A percentile compares a stretch with the other conserved stretches of the same genome.
Conservation (phyloP, 257 asterid genomes). For the Primulina eburnea region DNA sequence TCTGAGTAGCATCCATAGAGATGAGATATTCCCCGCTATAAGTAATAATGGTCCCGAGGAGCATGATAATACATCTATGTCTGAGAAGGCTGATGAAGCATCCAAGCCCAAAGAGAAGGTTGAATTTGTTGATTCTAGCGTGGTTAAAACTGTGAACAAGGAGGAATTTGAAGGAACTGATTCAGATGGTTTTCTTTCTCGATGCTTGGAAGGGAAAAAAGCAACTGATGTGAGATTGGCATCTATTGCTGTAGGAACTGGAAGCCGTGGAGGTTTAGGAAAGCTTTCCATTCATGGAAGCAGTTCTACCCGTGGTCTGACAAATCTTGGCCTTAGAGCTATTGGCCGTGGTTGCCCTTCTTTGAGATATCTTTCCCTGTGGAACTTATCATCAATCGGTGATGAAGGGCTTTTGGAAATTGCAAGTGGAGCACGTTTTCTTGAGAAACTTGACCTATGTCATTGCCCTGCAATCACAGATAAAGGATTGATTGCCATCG, state of each 20-base stretch:
- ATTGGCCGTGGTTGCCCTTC: conserved; percentile 78
- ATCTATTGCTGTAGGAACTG: conserved; percentile 78
- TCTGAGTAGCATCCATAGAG: conserved; percentile 64
- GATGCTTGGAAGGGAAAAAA: conserved; percentile 84
- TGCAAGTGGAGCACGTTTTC: conserved; percentile 60
- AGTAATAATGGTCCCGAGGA: conserved; percentile 19
- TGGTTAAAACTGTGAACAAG: conserved; percentile 14
- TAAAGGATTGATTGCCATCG: conserved; percentile 55
- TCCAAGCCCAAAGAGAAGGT: conserved; percentile 21
- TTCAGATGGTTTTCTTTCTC: conserved; percentile 60
- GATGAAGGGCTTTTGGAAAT: conserved; percentile 77
- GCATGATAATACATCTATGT: conserved; percentile 26
- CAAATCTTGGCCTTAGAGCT: conserved; percentile 74
- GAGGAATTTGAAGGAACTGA: conserved; percentile 27
- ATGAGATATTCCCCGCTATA: conserved; percentile 39
- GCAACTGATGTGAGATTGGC: conserved; percentile 89
- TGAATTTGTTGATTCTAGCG: conserved; percentile 4
- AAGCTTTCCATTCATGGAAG: conserved; percentile 84
- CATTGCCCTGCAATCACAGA: conserved; percentile 74
- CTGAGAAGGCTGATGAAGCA: not conserved
- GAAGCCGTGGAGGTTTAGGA: conserved; percentile 80
- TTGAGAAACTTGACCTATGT: conserved; percentile 81
- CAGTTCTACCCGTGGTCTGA: conserved; percentile 48
- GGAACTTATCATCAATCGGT: conserved; percentile 63
- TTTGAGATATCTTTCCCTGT: conserved; percentile 62